Evolutionary conservation across 148 eudicot genomes (phyloP).

Genomic region (Beta vulgaris): DNA sequence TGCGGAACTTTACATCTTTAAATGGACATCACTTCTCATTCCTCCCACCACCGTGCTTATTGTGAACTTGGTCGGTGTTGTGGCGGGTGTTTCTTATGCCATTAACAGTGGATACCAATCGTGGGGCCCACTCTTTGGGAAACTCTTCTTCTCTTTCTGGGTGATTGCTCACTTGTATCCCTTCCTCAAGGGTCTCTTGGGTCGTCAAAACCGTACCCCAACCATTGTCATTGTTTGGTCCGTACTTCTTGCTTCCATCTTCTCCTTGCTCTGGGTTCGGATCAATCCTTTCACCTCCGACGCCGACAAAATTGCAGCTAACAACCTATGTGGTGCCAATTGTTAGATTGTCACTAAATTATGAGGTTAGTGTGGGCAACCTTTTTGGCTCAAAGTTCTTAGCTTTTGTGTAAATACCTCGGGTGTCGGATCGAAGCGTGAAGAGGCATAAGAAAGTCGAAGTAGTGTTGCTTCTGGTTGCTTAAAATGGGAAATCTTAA

Average conservation of each 20-base stretch:
- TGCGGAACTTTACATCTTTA: constrained; percentile 70
- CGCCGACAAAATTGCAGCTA: constrained; percentile 28
- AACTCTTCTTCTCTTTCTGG: constrained; percentile 77
- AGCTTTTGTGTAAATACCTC: constrained; percentile 20
- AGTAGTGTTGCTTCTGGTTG: constrained; percentile 3
- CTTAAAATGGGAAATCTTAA: neutral
- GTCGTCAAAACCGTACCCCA: constrained; percentile 74
- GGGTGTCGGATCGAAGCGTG: neutral
- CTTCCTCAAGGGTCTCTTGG: constrained; percentile 83
- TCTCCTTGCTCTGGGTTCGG: constrained; percentile 82
- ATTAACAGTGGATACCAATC: constrained; percentile 79
- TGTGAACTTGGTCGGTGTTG: constrained; percentile 70
- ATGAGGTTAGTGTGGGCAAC: neutral
- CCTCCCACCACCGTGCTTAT: constrained; percentile 80
- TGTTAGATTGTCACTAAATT: constrained; percentile 31
- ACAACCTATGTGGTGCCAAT: constrained; percentile 55
- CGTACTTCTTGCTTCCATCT: constrained; percentile 71
- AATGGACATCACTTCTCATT: constrained; percentile 76
- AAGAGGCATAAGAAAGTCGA: neutral
- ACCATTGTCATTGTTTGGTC: constrained; percentile 90
- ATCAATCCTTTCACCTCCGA: constrained; percentile 67
- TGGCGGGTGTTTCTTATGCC: constrained; percentile 77
- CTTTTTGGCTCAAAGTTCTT: neutral
- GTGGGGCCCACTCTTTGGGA: constrained; percentile 87
- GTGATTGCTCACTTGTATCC: constrained; percentile 81